Evolutionary conservation across 1,284 basidiomycete genomes (phyloP).

Genomic region (Serendipita sp.): DNA sequence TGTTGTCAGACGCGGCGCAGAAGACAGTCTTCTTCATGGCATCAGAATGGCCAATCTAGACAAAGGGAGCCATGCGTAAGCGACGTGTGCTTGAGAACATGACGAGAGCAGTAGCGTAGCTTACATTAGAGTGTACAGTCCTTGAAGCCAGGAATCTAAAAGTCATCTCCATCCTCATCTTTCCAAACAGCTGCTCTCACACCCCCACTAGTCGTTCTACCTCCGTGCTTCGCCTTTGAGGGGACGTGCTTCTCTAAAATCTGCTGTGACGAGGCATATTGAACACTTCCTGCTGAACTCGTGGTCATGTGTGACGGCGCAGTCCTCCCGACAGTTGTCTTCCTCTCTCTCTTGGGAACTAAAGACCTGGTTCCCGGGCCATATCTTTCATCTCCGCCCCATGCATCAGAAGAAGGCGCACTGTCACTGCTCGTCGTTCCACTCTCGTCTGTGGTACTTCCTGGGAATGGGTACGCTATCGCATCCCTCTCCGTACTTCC

Average conservation of each 20-base stretch:
- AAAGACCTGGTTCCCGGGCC: neutral
- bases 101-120: too few species aligned
- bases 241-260: conserved; percentile 33
- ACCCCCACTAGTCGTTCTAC: conserved; percentile 66
- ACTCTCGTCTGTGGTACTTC: conserved; percentile 1
- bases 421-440: conserved; percentile 5
- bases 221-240: conserved; percentile 54
- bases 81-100: too few species aligned
- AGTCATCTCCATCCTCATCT: conserved; percentile 9
- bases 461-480: neutral
- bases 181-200: conserved; percentile 24
- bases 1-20: neutral
- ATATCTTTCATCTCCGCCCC: neutral
- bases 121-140: too few species aligned
- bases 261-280: conserved; percentile 1
- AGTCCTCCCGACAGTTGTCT: neutral
- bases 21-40: too few species aligned
- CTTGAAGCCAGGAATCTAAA: neutral
- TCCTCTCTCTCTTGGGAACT: conserved; percentile 7
- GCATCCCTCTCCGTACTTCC: neutral
- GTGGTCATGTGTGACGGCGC: conserved; percentile 4
- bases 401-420: conserved; percentile 1
- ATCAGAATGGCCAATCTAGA: too few species aligned
- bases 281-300: neutral
- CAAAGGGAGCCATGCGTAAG: too few species aligned